Evolutionary conservation across 805 yeast species (phyloP), one percentile per base, ranked within the genome.

Genomic region (Ogataea philodendri): DNA sequence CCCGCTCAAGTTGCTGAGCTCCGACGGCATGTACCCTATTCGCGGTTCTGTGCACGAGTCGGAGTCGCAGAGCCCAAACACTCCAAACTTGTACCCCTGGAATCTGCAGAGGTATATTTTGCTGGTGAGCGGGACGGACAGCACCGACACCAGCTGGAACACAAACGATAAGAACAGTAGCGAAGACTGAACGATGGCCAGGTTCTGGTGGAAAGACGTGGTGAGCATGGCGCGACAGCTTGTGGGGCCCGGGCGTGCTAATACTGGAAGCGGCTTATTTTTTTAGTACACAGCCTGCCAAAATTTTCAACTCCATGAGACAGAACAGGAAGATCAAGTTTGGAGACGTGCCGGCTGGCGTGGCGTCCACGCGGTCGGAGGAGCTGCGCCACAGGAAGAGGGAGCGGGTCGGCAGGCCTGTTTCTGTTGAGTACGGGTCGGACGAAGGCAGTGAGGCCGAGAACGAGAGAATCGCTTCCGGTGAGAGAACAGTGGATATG

Each of bases 31-130:
- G 42, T 72, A 73, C 0, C 82, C 82, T 4, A 76, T 59, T 4
- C 66, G 54, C 1, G 62, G 57, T 0, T 37, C 17, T 1, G 74
- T 63, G 49, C 81, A 76, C 3, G 52, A 52, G 5, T 51, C 41
- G 3, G 49, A 41, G 22, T 62, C 51, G 55, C 90, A 83, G 46
- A 75, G 69, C 2, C 90, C 90, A 59, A 80, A 80, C 1, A 82
- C 84, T 2, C 90, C 90, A 51, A 78, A 83, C 44, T 62, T 55
- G 51, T 67, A 67, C 13, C 69, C 74, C 14, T 64, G 61, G 51
- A 65, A 75, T 2, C 67, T 55, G 31, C 83, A 72, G 3, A 83
- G 65, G 3, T 72, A 50, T 16, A 81, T 64, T 14, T 44, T 41
- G 8, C 55, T 49, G 0, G 83, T 70, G 10, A 81, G 58, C 0